phyloP scores from a whole-genome alignment of 352 stramenopile genomes.

The Globisporangium yorkense region DNA sequence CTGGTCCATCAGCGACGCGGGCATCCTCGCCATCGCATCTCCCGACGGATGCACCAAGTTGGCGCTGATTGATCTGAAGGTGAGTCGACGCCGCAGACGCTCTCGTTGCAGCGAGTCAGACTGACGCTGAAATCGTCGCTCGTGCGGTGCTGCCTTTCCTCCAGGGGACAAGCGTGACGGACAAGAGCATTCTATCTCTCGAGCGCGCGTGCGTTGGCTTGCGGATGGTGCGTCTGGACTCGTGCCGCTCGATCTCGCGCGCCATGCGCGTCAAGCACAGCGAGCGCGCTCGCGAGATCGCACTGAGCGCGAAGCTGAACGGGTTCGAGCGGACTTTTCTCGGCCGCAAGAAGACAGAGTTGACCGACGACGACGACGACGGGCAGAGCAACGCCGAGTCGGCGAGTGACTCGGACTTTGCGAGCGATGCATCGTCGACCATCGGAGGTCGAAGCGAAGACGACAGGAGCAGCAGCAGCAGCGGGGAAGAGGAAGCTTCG shows the following conservation, averaged over 20 bases:
- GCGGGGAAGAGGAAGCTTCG: too few species aligned
- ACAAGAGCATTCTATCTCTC: constrained; percentile 33
- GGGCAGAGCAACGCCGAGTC: constrained; percentile 20
- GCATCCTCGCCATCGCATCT: constrained; percentile 29
- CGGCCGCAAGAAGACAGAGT: constrained; percentile 26
- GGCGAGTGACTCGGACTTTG: constrained; percentile 22
- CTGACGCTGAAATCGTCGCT: too few species aligned
- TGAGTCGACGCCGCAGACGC: constrained; percentile 6
- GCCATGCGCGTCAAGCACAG: constrained; percentile 38
- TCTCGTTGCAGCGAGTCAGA: too few species aligned
- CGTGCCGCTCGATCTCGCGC: constrained; percentile 57
- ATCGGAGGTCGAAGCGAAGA: neutral
- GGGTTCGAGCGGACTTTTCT: constrained; percentile 34
- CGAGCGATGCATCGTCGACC: neutral
- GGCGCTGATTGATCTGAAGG: constrained; percentile 62
- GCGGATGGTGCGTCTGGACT: constrained; percentile 60
- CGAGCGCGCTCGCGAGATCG: constrained; percentile 14
- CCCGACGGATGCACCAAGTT: constrained; percentile 24
- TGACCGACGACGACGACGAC: constrained; percentile 22
- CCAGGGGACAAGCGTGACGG: constrained; percentile 49
- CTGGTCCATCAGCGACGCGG: constrained; percentile 36
- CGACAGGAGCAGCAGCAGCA: neutral
- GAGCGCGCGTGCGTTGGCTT: constrained; percentile 31
- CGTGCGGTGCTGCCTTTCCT: neutral
- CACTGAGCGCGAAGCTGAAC: constrained; percentile 15